Evolutionary conservation across 2,329 filamentous ascomycete species (phyloP).

Genomic region (Aspergillus hortae): DNA sequence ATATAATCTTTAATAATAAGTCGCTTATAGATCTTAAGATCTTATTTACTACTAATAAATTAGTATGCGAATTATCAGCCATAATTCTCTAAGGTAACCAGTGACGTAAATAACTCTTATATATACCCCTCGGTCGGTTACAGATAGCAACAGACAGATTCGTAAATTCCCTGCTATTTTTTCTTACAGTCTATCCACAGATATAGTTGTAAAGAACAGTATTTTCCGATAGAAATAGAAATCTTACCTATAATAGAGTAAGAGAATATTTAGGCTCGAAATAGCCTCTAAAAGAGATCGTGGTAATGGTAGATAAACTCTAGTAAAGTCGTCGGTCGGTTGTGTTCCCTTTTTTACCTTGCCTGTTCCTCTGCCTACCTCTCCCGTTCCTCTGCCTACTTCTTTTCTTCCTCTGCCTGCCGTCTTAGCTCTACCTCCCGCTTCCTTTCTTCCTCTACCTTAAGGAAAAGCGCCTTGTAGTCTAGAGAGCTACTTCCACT

Average conservation of each 20-base stretch:
- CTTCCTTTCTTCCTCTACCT: neutral
- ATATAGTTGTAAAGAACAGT: conserved; percentile 6
- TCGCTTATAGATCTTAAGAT: neutral
- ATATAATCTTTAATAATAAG: neutral
- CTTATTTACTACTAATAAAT: neutral
- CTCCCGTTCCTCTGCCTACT: conserved; percentile 2
- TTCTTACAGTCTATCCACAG: conserved; percentile 9
- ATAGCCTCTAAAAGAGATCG: conserved; percentile 4
- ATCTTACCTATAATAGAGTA: conserved; percentile 10
- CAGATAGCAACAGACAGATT: conserved; percentile 9
- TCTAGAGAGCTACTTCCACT: conserved; percentile 8
- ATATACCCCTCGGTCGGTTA: conserved; percentile 1
- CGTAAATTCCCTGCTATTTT: conserved; percentile 8
- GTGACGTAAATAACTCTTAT: conserved; percentile 3
- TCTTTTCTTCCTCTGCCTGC: conserved; percentile 1
- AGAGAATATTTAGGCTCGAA: neutral
- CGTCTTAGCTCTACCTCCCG: conserved; percentile 1
- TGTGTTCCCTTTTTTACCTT: conserved; percentile 5
- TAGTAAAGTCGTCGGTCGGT: conserved; percentile 3
- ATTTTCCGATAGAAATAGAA: conserved; percentile 11
- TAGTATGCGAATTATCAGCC: neutral
- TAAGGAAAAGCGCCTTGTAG: conserved; percentile 9
- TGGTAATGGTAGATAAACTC: conserved; percentile 8
- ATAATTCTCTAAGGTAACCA: neutral
- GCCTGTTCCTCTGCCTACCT: conserved; percentile 7